phyloP scores from a whole-genome alignment of 306 rosid genomes.

The Vigna mungo region DNA sequence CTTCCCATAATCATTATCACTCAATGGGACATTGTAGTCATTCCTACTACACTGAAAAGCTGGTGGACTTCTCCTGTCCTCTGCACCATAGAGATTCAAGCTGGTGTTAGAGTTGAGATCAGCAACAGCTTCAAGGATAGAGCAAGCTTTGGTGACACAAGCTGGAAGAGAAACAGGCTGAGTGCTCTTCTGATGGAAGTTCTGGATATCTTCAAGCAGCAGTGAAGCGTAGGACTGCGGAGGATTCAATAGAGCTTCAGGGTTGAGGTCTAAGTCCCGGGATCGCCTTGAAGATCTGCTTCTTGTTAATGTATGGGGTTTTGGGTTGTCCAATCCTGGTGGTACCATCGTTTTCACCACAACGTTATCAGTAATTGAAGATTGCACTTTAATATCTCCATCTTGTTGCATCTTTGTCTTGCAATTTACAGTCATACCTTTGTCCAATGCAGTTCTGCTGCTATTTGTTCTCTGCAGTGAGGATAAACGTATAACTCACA shows the following conservation, averaged over 20 bases:
- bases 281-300: constrained; percentile 82
- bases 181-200: constrained; percentile 86
- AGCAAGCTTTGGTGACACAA: constrained; percentile 90
- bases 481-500: not conserved
- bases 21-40: constrained; percentile 43
- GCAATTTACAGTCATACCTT: constrained; percentile 44
- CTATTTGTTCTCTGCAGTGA: constrained; percentile 66
- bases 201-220: constrained; percentile 87
- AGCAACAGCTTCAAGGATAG: constrained; percentile 95
- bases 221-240: constrained; percentile 75
- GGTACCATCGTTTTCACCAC: constrained; percentile 50
- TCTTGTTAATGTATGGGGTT: constrained; percentile 68
- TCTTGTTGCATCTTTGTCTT: constrained; percentile 48
- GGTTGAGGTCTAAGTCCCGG: constrained; percentile 73
- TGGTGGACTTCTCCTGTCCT: constrained; percentile 50
- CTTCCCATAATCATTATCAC: constrained; percentile 40
- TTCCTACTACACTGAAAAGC: constrained; percentile 53
- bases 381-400: constrained; percentile 48
- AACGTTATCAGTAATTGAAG: constrained; percentile 43
- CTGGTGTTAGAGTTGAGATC: constrained; percentile 75
- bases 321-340: constrained; percentile 50
- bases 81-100: constrained; percentile 54
- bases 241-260: constrained; percentile 58
- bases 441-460: constrained; percentile 46
- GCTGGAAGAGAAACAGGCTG: constrained; percentile 72